Evolutionary conservation across 805 yeast species (phyloP), one percentile per base, ranked within the genome.

Genomic region (Ogataea zsoltii): DNA sequence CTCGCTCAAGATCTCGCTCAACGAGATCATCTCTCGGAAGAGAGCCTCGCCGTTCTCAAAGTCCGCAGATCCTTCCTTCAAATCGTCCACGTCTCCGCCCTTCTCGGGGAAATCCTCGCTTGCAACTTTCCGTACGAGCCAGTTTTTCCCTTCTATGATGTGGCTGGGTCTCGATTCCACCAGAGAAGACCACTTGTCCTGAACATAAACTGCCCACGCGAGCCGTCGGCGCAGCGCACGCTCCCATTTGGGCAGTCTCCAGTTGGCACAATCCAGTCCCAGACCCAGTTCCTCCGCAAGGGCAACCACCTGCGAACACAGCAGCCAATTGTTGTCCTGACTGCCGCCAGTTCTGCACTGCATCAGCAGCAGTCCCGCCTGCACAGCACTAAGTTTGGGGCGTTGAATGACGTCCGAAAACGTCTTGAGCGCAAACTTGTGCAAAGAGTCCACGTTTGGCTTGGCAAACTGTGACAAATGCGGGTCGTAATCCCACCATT

Each of bases 211-310:
- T 0, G 97, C 97, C 98, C 99, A 92, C 0, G 97, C 96, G 39
- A 92, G 67, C 47, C 98, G 73, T 55, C 88, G 79, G 42, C 99
- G 74, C 39, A 92, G 68, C 5, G 96, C 95, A 41, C 96, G 74
- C 61, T 92, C 99, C 98, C 98, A 94, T 56, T 85, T 83, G 0
- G 98, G 98, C 29, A 92, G 68, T 57, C 86, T 83, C 99, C 99
- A 92, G 52, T 77, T 79, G 46, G 85, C 82, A 58, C 97, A 91
- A 60, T 91, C 92, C n/a, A 88, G 72, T 0, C 96, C 96, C 10
- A 92, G 70, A 0, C 98, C 97, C 14, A 92, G 70, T 55, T 92
- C 96, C 65, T 92, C 97, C 0, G 97, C 83, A 15, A 91, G 66
- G 0, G 96, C 85, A 5, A 88, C 91, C 17, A 92, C 88, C 53